Conservation (phyloP, 805 yeast genomes). For the Wickerhamiella kurtzmanii region DNA sequence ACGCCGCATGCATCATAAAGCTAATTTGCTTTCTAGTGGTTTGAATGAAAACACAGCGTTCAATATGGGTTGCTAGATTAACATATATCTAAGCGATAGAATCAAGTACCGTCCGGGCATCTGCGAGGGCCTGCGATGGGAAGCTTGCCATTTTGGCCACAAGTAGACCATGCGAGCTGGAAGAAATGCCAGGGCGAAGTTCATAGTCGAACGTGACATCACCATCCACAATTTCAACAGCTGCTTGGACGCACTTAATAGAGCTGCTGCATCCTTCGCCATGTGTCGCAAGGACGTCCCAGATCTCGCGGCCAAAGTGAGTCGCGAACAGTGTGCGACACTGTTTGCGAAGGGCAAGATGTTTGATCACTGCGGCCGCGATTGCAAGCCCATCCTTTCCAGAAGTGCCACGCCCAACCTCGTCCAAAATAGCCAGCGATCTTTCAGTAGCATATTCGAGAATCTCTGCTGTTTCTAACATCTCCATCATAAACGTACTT, state of each 20-base stretch:
- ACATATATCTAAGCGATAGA: background rate
- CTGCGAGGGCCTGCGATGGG: conserved; percentile 42
- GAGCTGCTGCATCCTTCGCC: conserved; percentile 14
- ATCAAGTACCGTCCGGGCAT: conserved; percentile 29
- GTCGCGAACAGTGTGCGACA: conserved; percentile 82
- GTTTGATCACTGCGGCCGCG: conserved; percentile 60
- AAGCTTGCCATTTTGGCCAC: conserved; percentile 73
- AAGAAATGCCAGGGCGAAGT: conserved; percentile 53
- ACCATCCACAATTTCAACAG: conserved; percentile 8
- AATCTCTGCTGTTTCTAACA: conserved; percentile 70
- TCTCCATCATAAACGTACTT: conserved; percentile 89
- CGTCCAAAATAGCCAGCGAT: conserved; percentile 73
- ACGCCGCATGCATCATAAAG: background rate
- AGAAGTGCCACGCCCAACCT: conserved; percentile 83
- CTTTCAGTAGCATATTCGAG: conserved; percentile 47
- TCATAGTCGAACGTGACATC: conserved; percentile 35
- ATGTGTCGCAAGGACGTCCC: conserved; percentile 26
- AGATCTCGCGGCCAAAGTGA: conserved; percentile 53
- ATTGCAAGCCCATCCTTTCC: conserved; percentile 73
- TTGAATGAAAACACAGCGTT: background rate
- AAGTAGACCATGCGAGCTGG: conserved; percentile 59
- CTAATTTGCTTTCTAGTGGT: background rate
- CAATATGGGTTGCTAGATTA: background rate
- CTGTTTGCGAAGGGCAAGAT: conserved; percentile 39
- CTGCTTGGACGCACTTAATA: conserved; percentile 12